Percentiles rank a stretch among this genome's conserved stretches.
Conservation (phyloP, 768 basidiomycete species). For the Ramaria rubella region DNA sequence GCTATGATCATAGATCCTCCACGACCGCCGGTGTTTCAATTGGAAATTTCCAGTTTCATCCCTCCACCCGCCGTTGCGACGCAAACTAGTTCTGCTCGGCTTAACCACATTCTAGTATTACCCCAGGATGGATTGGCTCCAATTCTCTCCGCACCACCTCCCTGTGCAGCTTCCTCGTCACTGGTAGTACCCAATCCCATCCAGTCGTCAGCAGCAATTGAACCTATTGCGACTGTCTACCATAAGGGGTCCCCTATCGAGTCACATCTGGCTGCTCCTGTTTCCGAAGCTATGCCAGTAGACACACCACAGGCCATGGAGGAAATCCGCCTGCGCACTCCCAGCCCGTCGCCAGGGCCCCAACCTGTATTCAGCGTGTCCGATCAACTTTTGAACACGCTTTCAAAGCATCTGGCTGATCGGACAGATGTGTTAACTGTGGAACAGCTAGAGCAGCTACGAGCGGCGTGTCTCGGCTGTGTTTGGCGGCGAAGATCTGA, state of each 20-base stretch:
- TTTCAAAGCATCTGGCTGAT: conserved; percentile 44
- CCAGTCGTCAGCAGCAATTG: neutral
- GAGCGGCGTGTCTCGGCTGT: conserved; percentile 70
- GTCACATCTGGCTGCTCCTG: neutral
- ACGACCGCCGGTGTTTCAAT: too few relatives aligned
- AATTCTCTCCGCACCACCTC: too few relatives aligned
- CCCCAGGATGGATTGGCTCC: too few relatives aligned
- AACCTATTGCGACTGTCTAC: neutral
- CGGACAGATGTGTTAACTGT: conserved; percentile 59
- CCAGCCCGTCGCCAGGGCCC: conserved; percentile 52
- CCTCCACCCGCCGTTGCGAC: neutral
- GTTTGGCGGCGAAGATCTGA: conserved; percentile 79
- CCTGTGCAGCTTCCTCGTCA: too few relatives aligned
- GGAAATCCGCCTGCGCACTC: conserved; percentile 5
- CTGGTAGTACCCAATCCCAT: neutral
- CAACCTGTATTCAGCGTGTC: conserved; percentile 70
- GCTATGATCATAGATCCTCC: neutral
- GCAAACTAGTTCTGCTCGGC: neutral
- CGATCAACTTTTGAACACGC: conserved; percentile 37
- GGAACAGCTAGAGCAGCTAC: conserved; percentile 90
- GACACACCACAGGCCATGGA: neutral
- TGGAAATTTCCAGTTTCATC: neutral
- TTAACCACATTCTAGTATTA: too few relatives aligned
- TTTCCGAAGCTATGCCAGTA: neutral
- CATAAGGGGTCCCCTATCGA: too few relatives aligned